Base-by-base conservation (phyloP, 2,329 filamentous ascomycete species). In the Aspergillus ochraceoroseus region DNA sequence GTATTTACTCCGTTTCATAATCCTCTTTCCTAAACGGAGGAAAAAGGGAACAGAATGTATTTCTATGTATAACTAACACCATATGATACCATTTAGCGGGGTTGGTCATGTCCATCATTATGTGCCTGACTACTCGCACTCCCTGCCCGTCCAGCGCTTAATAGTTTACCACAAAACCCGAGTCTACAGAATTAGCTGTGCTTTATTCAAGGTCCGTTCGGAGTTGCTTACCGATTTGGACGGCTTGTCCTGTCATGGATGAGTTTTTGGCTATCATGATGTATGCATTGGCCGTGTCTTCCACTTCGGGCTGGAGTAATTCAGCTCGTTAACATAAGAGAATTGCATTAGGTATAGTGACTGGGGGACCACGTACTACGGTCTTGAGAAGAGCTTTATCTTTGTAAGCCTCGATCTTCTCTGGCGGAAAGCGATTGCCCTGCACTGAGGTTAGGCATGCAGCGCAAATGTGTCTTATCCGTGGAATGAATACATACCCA, bases 311-410 rank as follows among this genome's bases (percentile, higher is more conserved):
- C 68, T 69, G 32, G 32, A 33, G 20, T 33, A 14, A 25, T 5
- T 18, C 18, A 14, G 6, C 3, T 17, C 7, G 20, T 53, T 32
- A 53, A 44, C 37, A 46, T 19, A n/a, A 31, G 20, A 12, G n/a
- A n/a, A n/a, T n/a, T n/a, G n/a, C n/a, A n/a, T n/a, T n/a, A n/a
- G n/a, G n/a, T 25, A 5, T 11, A 18, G 9, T 7, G 18, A 9
- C 11, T 23, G n/a, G 22, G 13, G 25, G 36, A 4, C 8, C 17
- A 5, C 68, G 52, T 54, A 77, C 75, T 52, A 70, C 72, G 51
- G 70, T 72, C 62, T 83, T 79, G 25, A 88, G 66, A 39, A 70
- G 73, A 1, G 80, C 77, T 30, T 64, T 70, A n/a, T 79, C 64
- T 43, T 71, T 74, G 49, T 76, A 66, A 1, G 49, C 61, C 39